These are phyloP conservation scores for Aureobasidium sp. DNA, from an alignment of 2,329 filamentous ascomycete genomes.

Conservation along the genomic window DNA sequence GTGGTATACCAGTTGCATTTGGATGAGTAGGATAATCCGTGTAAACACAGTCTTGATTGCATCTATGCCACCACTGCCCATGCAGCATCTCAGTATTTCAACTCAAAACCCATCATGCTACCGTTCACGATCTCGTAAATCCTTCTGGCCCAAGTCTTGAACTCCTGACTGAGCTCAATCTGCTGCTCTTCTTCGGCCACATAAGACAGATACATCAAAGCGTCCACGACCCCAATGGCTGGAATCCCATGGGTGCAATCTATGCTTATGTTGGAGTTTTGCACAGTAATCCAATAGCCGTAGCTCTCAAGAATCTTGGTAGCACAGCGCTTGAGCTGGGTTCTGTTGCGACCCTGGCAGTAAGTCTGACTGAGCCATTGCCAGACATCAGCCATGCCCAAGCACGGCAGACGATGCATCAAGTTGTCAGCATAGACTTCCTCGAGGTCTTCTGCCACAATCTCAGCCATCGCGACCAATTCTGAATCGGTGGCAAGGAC, in stretches of 20 bases:
- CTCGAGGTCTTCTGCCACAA: not conserved
- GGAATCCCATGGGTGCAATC: not conserved
- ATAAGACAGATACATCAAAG: conserved; percentile 14
- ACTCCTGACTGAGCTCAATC: not conserved
- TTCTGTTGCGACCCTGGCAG: not conserved
- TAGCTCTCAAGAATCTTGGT: not conserved
- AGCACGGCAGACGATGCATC: not conserved
- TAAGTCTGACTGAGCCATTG: not conserved
- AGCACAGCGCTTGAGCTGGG: not conserved
- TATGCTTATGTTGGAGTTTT: not conserved
- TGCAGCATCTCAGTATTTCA: not conserved
- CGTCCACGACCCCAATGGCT: conserved; percentile 11
- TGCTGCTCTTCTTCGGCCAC: conserved; percentile 13
- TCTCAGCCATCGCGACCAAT: not conserved
- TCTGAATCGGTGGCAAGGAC: not conserved
- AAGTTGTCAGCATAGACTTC: not conserved
- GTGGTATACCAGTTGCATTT: not conserved
- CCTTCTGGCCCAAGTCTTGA: not conserved
- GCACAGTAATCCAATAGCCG: not conserved
- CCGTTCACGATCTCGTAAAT: not conserved
- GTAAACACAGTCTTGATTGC: not conserved
- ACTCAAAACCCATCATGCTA: not conserved
- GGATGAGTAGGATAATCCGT: not conserved
- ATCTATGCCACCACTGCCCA: not conserved
- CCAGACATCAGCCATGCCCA: not conserved